Evolutionary conservation across 805 yeast species (phyloP), one percentile per base, ranked within the genome.

Genomic region (Debaryomyces tyrocola): DNA sequence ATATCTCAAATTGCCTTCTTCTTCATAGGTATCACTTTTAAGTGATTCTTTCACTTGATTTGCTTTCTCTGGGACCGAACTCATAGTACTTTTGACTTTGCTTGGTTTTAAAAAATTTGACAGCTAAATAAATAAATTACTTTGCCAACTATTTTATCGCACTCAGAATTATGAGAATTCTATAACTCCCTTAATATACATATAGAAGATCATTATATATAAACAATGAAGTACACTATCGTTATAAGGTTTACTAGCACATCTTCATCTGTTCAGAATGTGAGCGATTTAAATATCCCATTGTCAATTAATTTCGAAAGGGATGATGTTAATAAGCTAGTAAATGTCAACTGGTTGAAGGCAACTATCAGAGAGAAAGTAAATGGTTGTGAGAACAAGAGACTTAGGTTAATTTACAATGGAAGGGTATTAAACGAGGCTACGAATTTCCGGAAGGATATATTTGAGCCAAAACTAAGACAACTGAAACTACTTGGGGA

Each of bases 371-470:
- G 77, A 24, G 48, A 50, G 31, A 54, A 56, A 37, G 61, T 53
- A 12, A 44, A 47, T 10, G 53, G 47, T 12, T 59, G 67, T 46
- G 33, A 62, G 10, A 75, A 73, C 38, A 70, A 77, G 38, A 65
- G 91, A 55, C 69, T 87, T 31, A 74, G 89, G 47, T 73, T 87
- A 49, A 84, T 87, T 29, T 80, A 82, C 59, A 81, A 79, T 51
- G 96, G 96, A 12, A 71, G 80, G 41, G 85, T 87, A 2, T 64
- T 87, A 40, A 74, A 76, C 40, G 83, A 81, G 41, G 64, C 72
- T 20, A 79, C 85, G 1, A 76, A 82, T 56, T 75, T 85, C 53
- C 71, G 67, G 21, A 68, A 66, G 17, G 87, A 84, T 39, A 65
- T 82, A 28, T 59, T 67, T 34, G 66, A 70, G 39, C 66, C 69